Evolutionary conservation across 1,284 basidiomycete species (phyloP).

Genomic region (Crepidotus sp.): DNA sequence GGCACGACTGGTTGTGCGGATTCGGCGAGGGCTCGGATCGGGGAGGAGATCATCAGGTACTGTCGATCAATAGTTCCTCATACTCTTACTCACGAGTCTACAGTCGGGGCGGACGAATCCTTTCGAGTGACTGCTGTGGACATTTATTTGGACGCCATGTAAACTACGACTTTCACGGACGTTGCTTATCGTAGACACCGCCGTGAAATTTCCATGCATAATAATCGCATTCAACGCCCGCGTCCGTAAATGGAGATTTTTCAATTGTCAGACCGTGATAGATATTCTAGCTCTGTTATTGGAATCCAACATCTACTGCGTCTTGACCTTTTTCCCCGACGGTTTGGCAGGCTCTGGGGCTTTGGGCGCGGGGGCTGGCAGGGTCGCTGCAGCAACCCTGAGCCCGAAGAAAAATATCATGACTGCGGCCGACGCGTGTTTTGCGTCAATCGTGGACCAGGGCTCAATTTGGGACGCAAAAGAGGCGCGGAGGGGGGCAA

Average conservation of each 20-base stretch:
- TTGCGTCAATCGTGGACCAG: conserved; percentile 3
- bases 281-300: no score
- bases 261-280: no score
- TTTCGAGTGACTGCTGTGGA: conserved; percentile 40
- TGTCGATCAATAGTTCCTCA: conserved; percentile 18
- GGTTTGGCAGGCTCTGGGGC: background rate
- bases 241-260: background rate
- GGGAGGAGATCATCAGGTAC: conserved; percentile 61
- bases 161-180: conserved; percentile 6
- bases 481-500: conserved; percentile 4
- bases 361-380: background rate
- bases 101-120: conserved; percentile 72
- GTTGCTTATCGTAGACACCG: conserved; percentile 1
- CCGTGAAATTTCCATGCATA: background rate
- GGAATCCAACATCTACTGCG: conserved; percentile 10
- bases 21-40: conserved; percentile 61
- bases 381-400: conserved; percentile 2
- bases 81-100: background rate
- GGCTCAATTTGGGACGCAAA: background rate
- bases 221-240: background rate
- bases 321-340: conserved; percentile 13
- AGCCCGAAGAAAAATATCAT: conserved; percentile 14
- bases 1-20: conserved; percentile 78
- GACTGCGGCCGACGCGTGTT: conserved; percentile 5
- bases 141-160: conserved; percentile 1